Evolutionary conservation across 805 yeast genomes (phyloP).

Genomic region (Ogataea corticis): DNA sequence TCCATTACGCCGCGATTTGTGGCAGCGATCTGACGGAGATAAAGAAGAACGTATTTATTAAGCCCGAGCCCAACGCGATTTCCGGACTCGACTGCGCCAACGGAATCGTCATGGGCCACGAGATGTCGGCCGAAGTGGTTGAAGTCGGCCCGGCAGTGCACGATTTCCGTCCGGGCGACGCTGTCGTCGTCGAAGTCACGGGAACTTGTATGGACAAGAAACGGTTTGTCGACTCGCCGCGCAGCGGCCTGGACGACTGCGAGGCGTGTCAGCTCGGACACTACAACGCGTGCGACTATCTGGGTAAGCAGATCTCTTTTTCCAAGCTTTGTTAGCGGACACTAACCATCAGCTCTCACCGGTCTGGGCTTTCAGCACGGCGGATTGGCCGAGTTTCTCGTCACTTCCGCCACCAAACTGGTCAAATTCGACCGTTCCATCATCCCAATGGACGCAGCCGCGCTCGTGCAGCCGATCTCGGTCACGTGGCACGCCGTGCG

Average conservation of each 20-base stretch:
- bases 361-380: conserved; percentile 62
- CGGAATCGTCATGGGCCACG: conserved; percentile 45
- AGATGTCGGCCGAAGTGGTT: conserved; percentile 43
- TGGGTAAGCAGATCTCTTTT: not conserved
- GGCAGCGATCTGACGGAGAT: conserved; percentile 56
- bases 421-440: conserved; percentile 26
- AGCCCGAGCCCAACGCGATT: conserved; percentile 28
- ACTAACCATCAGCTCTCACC: conserved; percentile 4
- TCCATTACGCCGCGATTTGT: conserved; percentile 56
- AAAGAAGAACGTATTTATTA: not conserved
- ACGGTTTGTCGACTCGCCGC: conserved; percentile 4
- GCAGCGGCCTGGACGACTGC: conserved; percentile 24
- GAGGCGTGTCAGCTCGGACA: conserved; percentile 13
- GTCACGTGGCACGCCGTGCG: conserved; percentile 62
- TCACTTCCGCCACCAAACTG: conserved; percentile 40
- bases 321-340: not conserved
- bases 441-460: conserved; percentile 38
- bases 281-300: conserved; percentile 48
- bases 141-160: conserved; percentile 46
- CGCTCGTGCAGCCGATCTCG: conserved; percentile 57
- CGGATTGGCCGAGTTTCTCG: conserved; percentile 45
- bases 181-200: conserved; percentile 46
- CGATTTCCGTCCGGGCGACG: conserved; percentile 47
- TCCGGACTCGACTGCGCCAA: conserved; percentile 33
- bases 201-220: conserved; percentile 47